Evolutionary conservation across 257 asterid species (phyloP), one percentile per base, ranked within the genome.

Genomic region (Leptodermis oblonga): DNA sequence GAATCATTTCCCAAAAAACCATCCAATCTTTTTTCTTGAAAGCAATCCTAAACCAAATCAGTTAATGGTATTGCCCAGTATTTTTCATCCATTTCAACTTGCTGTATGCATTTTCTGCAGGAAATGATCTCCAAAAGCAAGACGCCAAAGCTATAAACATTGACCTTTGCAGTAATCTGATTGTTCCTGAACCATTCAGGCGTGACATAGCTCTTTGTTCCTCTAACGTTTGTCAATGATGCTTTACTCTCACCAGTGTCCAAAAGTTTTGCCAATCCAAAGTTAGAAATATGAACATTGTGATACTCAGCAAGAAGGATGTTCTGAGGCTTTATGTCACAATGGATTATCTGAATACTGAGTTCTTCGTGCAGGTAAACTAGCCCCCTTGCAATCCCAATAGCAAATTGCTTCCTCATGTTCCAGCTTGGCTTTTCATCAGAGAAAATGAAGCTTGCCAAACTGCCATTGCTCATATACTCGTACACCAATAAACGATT

Each of bases 1-100:
- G 23, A 30, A 26, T 86, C 89, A 61, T 74, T 56, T 53, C 45
- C 61, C 28, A 86, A 82, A 67, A 88, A 60, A 4, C 3, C 22
- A 33, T 74, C 78, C 12, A 83, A 14, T 54, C 68, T 79, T 4
- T 78, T 61, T 7, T 75, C 84, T 31, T 2, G 22, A 15, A 76
- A 79, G 56, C 90, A 77, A 30, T 86, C 86, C 82, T 80, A 86
- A 18, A 70, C 90, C 88, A 86, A 86, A 31, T 82, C 86, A 0
- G 79, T 77, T 45, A 87, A 12, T 12, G 62, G 67, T 7, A 82
- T 67, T 5, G 66, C 68, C 11, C 20, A 62, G 4, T 49, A 11
- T 1, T 74, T 81, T 3, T 66, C 74, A 43, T 69, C 88, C 10
- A 11, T 14, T 39, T 77, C 81, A 70, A 73, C 0, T 4, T 67